These are phyloP conservation scores for Syncephalastrum monosporum DNA, from an alignment of 371 early-diverging fungal genomes.

Conservation along the genomic window DNA sequence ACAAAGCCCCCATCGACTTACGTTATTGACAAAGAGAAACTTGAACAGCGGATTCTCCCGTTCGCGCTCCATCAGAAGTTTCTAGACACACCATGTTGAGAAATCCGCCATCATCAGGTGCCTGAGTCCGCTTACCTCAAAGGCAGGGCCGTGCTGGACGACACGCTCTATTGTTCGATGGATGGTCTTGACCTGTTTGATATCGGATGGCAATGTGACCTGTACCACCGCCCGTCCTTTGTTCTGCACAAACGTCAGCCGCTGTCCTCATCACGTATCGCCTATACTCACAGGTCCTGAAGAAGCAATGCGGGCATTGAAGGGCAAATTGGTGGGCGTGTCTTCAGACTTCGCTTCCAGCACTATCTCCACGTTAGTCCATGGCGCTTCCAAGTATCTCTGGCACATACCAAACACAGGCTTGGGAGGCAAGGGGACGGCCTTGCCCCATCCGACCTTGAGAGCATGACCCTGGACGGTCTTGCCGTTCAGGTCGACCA, in stretches of 20 bases:
- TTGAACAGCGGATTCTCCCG: constrained; percentile 61
- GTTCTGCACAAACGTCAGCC: constrained; percentile 11
- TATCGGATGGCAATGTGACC: constrained; percentile 68
- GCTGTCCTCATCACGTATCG: neutral
- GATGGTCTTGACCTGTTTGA: constrained; percentile 61
- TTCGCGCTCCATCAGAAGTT: constrained; percentile 69
- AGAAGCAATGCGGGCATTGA: constrained; percentile 61
- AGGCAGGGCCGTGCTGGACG: constrained; percentile 67
- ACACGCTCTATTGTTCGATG: constrained; percentile 88
- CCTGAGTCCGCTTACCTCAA: constrained; percentile 53
- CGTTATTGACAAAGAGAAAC: constrained; percentile 74
- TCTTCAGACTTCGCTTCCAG: constrained; percentile 28
- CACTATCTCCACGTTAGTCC: constrained; percentile 12
- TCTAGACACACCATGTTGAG: constrained; percentile 17
- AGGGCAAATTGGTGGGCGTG: constrained; percentile 59
- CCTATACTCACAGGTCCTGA: too few species aligned
- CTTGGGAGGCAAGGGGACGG: constrained; percentile 74
- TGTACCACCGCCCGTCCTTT: constrained; percentile 57
- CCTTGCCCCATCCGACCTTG: constrained; percentile 90
- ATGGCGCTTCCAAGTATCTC: neutral
- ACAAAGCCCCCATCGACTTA: constrained; percentile 25
- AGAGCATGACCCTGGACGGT: constrained; percentile 62
- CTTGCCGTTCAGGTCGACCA: constrained; percentile 73
- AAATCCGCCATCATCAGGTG: neutral
- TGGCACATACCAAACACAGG: constrained; percentile 72